A percentile compares a stretch with the other conserved stretches of the same genome.
Evolutionary conservation across 2,329 filamentous ascomycete genomes (phyloP).

Genomic region (Colletotrichum tanaceti): DNA sequence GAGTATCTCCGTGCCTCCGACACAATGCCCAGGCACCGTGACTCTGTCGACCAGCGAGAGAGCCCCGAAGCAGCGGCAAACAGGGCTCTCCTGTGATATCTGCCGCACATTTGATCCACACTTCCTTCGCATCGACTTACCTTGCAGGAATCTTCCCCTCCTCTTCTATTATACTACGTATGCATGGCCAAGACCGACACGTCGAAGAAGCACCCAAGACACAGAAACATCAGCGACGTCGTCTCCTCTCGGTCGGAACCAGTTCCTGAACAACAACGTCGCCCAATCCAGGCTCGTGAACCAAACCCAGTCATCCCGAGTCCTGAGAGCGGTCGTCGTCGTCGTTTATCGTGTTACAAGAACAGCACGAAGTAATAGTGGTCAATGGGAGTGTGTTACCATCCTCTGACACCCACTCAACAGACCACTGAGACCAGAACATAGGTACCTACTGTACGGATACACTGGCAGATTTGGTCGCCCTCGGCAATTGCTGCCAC

Average conservation of each 20-base stretch:
- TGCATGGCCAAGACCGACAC: neutral
- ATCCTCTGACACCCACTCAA: neutral
- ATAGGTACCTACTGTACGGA: no score
- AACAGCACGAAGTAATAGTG: neutral
- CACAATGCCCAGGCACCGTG: slow-evolving; percentile 1
- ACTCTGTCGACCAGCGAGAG: neutral
- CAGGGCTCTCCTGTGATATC: slow-evolving; percentile 17
- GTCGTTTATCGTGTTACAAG: neutral
- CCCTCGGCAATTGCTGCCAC: slow-evolving; percentile 29
- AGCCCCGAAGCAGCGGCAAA: neutral
- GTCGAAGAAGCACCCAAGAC: neutral
- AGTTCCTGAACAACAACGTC: neutral
- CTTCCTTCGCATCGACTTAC: slow-evolving; percentile 16
- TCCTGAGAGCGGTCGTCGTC: neutral
- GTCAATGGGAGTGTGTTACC: neutral
- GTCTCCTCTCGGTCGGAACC: no score
- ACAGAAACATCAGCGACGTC: neutral
- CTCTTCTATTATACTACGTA: no score
- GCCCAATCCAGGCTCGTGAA: neutral
- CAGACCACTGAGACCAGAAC: neutral
- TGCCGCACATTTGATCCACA: slow-evolving; percentile 16
- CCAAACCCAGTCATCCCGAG: neutral
- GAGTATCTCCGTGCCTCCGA: no score
- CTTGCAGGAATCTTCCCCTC: slow-evolving; percentile 1
- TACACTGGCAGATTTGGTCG: neutral